phyloP scores from a whole-genome alignment of 2,329 filamentous ascomycete genomes.

The Beauveria sp. region DNA sequence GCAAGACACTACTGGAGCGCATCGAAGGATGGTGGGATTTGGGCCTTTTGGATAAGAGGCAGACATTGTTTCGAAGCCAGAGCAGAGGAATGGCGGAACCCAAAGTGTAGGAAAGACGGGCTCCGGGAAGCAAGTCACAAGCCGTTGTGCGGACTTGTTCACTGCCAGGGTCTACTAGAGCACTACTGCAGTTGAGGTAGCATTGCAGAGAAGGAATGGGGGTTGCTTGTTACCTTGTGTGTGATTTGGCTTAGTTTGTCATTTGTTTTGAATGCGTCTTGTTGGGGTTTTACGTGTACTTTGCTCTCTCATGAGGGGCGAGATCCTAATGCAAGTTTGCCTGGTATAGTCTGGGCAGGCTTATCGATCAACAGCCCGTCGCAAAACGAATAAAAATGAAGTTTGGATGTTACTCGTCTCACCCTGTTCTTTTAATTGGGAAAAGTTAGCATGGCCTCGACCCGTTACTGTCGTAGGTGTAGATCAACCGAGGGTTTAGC shows the following conservation, averaged over 20 bases:
- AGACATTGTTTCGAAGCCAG: constrained; percentile 24
- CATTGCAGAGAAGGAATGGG: background rate
- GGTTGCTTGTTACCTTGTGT: background rate
- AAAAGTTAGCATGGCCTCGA: background rate
- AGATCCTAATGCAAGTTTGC: background rate
- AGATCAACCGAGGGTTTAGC: no score
- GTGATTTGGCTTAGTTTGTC: background rate
- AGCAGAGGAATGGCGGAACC: constrained; percentile 12
- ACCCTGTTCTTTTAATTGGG: background rate
- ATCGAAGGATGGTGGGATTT: constrained; percentile 51
- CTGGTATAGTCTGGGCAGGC: background rate
- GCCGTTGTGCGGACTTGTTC: background rate
- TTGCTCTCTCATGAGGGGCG: background rate
- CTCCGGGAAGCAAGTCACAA: background rate
- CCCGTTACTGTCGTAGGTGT: background rate
- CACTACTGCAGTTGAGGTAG: background rate
- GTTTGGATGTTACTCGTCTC: background rate
- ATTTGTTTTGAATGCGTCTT: background rate
- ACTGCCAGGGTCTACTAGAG: background rate
- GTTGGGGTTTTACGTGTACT: background rate
- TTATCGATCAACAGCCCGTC: background rate
- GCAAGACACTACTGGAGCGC: constrained; percentile 39
- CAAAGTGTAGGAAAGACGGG: background rate
- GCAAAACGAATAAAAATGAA: background rate
- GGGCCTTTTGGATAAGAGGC: constrained; percentile 38